Evolutionary conservation across 805 yeast species (phyloP).

Genomic region (Nakazawaea ishiwadae): DNA sequence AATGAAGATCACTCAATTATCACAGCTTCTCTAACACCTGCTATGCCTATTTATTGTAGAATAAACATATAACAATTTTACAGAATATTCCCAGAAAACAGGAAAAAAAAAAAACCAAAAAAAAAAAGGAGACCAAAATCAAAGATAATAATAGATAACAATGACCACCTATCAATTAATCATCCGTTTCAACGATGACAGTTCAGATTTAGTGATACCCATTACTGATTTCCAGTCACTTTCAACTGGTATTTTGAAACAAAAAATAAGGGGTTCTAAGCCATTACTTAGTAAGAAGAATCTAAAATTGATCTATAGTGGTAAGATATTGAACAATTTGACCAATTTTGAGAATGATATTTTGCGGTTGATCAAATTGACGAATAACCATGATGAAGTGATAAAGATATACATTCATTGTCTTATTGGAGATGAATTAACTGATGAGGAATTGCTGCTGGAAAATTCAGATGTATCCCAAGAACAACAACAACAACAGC

Average conservation of each 20-base stretch:
- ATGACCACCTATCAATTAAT: conserved; percentile 21
- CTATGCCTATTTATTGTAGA: no score
- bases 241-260: conserved; percentile 34
- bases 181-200: conserved; percentile 42
- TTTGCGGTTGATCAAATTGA: conserved; percentile 25
- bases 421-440: conserved; percentile 63
- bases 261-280: conserved; percentile 33
- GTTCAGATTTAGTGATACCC: conserved; percentile 36
- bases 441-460: conserved; percentile 47
- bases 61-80: no score
- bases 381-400: conserved; percentile 18
- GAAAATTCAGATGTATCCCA: conserved; percentile 55
- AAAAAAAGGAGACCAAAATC: neutral
- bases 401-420: conserved; percentile 67
- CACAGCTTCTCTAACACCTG: no score
- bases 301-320: conserved; percentile 63
- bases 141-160: conserved; percentile 7
- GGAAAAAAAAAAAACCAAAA: neutral
- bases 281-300: conserved; percentile 31
- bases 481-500: conserved; percentile 48
- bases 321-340: conserved; percentile 55
- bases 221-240: conserved; percentile 26
- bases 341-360: conserved; percentile 53
- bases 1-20: no score
- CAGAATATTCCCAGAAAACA: neutral